Percentiles rank a stretch among this genome's conserved stretches.
phyloP scores from a whole-genome alignment of 2,329 filamentous ascomycete genomes.

The Claviceps digitariae region DNA sequence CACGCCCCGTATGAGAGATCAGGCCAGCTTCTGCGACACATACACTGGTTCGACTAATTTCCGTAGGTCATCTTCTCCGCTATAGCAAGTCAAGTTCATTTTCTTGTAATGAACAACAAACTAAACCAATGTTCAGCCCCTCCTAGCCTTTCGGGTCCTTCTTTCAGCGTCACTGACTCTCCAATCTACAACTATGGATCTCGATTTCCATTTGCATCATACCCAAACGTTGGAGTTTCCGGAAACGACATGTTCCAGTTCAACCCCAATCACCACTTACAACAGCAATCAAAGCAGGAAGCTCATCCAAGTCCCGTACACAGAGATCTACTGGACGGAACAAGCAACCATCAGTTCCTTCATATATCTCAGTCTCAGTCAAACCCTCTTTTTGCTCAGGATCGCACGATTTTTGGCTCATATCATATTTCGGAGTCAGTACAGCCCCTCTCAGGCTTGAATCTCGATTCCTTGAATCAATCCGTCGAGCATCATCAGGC shows the following conservation, averaged over 20 bases:
- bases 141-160: conserved; percentile 14
- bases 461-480: conserved; percentile 18
- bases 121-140: conserved; percentile 9
- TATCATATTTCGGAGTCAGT: conserved; percentile 12
- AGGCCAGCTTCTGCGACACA: conserved; percentile 4
- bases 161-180: conserved; percentile 17
- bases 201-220: conserved; percentile 15
- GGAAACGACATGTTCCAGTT: conserved; percentile 16
- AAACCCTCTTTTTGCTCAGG: conserved; percentile 21
- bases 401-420: conserved; percentile 16
- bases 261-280: conserved; percentile 10
- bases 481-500: conserved; percentile 8
- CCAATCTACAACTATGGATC: conserved; percentile 18
- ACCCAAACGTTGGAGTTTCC: conserved; percentile 12
- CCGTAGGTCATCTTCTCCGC: conserved; percentile 1
- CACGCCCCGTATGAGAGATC: conserved; percentile 9
- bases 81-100: not conserved
- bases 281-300: conserved; percentile 15
- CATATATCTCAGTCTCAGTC: conserved; percentile 16
- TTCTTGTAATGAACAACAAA: not conserved
- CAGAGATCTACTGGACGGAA: conserved; percentile 10
- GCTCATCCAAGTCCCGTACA: conserved; percentile 10
- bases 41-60: conserved; percentile 5
- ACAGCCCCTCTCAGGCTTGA: conserved; percentile 13
- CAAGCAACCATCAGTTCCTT: conserved; percentile 14